Conservation (phyloP, 1,284 basidiomycete species). For the Ganoderma lucidum region DNA sequence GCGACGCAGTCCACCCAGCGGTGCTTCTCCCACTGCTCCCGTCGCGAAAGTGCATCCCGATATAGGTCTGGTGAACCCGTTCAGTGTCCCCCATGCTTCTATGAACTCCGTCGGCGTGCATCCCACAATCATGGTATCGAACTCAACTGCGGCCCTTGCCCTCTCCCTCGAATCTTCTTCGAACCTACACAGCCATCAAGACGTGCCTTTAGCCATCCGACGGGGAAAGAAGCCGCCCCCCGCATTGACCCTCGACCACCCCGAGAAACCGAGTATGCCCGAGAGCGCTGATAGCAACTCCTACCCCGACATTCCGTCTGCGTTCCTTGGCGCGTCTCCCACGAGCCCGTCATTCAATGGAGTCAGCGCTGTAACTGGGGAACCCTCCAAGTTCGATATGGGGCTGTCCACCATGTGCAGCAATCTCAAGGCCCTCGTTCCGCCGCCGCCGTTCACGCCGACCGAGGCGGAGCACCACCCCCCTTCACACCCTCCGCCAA, state of each 20-base stretch:
- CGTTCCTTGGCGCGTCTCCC: slow-evolving; percentile 62
- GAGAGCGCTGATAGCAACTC: slow-evolving; percentile 35
- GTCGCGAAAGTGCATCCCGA: slow-evolving; percentile 8
- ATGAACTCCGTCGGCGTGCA: slow-evolving; percentile 23
- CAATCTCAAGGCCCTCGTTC: slow-evolving; percentile 43
- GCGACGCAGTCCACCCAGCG: not conserved
- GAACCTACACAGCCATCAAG: slow-evolving; percentile 31
- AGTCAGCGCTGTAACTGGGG: slow-evolving; percentile 43
- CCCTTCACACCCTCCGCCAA: slow-evolving; percentile 13
- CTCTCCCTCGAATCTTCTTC: slow-evolving; percentile 53
- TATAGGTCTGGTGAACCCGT: slow-evolving; percentile 5
- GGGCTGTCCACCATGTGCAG: slow-evolving; percentile 64
- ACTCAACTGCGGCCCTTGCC: slow-evolving; percentile 55
- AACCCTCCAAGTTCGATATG: slow-evolving; percentile 43
- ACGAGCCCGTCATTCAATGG: slow-evolving; percentile 50
- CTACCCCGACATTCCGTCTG: slow-evolving; percentile 69
- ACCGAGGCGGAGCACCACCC: slow-evolving; percentile 18
- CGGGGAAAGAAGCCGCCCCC: slow-evolving; percentile 58
- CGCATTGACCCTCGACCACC: slow-evolving; percentile 45
- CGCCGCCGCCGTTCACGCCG: slow-evolving; percentile 34
- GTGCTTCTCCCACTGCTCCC: not conserved
- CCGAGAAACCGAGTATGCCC: slow-evolving; percentile 25
- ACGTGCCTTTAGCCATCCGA: slow-evolving; percentile 54
- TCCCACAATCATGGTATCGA: slow-evolving; percentile 62
- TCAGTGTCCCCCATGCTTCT: not conserved